phyloP scores from a whole-genome alignment of 768 basidiomycete species.

The Leccinum obscurum region DNA sequence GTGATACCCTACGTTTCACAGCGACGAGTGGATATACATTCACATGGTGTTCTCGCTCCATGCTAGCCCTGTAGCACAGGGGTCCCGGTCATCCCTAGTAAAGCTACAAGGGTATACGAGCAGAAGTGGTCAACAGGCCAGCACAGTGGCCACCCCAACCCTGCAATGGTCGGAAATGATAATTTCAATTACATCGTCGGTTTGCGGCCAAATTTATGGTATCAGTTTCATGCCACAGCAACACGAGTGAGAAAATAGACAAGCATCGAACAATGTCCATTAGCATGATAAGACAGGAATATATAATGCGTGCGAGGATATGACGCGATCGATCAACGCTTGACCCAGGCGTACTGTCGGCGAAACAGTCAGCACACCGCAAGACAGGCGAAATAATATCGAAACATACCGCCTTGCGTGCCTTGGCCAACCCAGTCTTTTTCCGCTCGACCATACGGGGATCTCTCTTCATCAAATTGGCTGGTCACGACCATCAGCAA shows the following conservation, averaged over 20 bases:
- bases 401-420: conserved; percentile 78
- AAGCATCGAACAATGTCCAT: not conserved
- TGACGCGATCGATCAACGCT: conserved; percentile 57
- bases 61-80: not conserved
- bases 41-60: not conserved
- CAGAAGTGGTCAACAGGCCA: not conserved
- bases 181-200: not conserved
- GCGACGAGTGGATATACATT: not conserved
- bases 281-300: not conserved
- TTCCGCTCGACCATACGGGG: conserved; percentile 98
- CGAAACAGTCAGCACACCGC: conserved; percentile 9
- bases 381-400: not conserved
- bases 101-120: not conserved
- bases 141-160: no score
- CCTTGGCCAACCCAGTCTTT: conserved; percentile 91
- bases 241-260: not conserved
- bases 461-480: conserved; percentile 85
- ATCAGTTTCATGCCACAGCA: not conserved
- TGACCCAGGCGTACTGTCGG: conserved; percentile 90
- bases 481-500: conserved; percentile 39
- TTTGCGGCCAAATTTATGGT: not conserved
- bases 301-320: conserved; percentile 1
- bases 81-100: no score
- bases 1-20: not conserved
- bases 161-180: not conserved